Evolutionary conservation across 257 asterid genomes (phyloP).

Genomic region (Solanum pinnatisectum): DNA sequence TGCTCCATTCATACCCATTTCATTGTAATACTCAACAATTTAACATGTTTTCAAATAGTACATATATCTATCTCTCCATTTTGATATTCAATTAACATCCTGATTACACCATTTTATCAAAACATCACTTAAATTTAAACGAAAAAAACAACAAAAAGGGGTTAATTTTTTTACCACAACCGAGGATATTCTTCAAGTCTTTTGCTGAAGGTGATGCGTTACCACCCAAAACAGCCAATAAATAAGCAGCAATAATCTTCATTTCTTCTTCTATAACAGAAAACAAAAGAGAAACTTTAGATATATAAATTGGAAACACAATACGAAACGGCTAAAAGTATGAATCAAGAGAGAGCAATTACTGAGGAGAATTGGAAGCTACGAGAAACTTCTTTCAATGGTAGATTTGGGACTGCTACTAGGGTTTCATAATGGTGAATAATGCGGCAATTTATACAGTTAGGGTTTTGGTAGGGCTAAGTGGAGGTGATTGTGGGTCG

Average conservation of each 20-base stretch:
- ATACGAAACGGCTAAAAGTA: too few relatives aligned
- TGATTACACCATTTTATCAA: neutral
- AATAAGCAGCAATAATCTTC: constrained; percentile 6
- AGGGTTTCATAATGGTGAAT: neutral
- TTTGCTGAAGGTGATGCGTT: neutral
- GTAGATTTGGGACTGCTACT: neutral
- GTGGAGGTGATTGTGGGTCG: neutral
- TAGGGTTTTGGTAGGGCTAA: neutral
- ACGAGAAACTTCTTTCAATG: neutral
- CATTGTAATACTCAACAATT: neutral
- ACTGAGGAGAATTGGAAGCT: neutral
- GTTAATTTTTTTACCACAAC: neutral
- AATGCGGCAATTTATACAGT: neutral
- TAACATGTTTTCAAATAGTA: neutral
- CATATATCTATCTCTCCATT: neutral
- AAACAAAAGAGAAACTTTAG: neutral
- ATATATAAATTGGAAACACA: neutral
- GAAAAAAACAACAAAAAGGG: neutral
- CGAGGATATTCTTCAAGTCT: neutral
- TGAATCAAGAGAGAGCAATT: neutral
- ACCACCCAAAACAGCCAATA: constrained; percentile 8
- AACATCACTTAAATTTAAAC: neutral
- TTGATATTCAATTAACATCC: neutral
- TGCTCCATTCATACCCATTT: neutral
- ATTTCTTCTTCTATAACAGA: neutral